Base-by-base conservation (phyloP, 2,329 filamentous ascomycete species). In the Parafenestella ontariensis region DNA sequence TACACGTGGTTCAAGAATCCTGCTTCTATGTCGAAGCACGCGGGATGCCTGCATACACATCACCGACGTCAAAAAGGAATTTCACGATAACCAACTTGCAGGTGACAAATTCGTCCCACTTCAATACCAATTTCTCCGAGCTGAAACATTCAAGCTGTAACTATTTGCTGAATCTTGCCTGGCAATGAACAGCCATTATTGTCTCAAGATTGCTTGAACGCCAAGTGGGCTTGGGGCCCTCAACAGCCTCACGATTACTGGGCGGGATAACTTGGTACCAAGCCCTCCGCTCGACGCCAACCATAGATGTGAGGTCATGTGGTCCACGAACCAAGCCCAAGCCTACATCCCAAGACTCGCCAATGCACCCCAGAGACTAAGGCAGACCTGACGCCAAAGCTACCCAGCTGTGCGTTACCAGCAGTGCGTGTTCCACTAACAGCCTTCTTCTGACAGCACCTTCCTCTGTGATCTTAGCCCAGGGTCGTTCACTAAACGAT, bases 201-300 rank as follows among this genome's bases (percentile, higher is more conserved):
- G 29, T 40, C 36, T 20, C 17, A 3, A 24, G n/a, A n/a, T n/a
- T n/a, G n/a, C n/a, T n/a, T n/a, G n/a, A n/a, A n/a, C n/a, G n/a
- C n/a, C n/a, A n/a, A n/a, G n/a, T n/a, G n/a, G n/a, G n/a, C n/a
- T n/a, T n/a, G n/a, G 37, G 49, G 6, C 1, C n/a, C 1, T 41
- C 9, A 6, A 29, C 26, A 46, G 2, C 6, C 26, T 52, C 9
- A 11, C 15, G 20, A 15, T 5, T 15, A 9, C 11, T 33, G 34
- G n/a, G 63, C 63, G 63, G 63, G 58, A 64, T 58, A 36, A 49
- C 62, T 65, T 64, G 62, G 60, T 43, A 41, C 58, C 60, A 61
- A 61, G 60, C 58, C 58, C 58, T 61, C 62, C 62, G 62, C 62
- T 24, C 44, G 21, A 53, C 53, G 49, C 50, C 50, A 59, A 43